These are phyloP conservation scores for Hemileccinum rubropunctum DNA, from an alignment of 768 basidiomycete species.

Conservation along the genomic window DNA sequence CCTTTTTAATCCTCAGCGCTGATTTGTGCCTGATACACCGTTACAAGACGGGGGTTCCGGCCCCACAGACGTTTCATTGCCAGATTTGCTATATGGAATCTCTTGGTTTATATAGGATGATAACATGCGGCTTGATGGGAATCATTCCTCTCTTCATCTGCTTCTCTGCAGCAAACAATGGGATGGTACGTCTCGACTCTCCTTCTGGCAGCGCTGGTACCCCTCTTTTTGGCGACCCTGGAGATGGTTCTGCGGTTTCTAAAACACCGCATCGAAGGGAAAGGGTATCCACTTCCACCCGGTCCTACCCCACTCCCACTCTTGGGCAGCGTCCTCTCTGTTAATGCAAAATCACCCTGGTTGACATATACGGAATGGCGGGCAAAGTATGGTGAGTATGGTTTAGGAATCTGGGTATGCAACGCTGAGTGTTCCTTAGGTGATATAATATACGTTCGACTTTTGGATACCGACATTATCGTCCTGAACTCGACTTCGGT, in stretches of 20 bases:
- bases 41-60: too few species aligned
- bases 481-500: not conserved
- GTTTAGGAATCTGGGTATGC: not conserved
- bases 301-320: slow-evolving; percentile 6
- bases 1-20: too few species aligned
- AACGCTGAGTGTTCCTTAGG: not conserved
- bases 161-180: not conserved
- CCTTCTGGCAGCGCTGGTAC: not conserved
- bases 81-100: too few species aligned
- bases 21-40: too few species aligned
- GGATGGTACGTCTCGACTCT: not conserved
- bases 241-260: not conserved
- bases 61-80: too few species aligned
- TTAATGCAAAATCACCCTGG: not conserved
- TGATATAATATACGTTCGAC: slow-evolving; percentile 1
- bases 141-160: too few species aligned
- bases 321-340: slow-evolving; percentile 1
- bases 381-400: slow-evolving; percentile 1
- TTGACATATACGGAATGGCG: slow-evolving; percentile 9
- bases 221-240: not conserved
- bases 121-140: too few species aligned
- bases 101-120: too few species aligned
- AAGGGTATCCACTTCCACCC: not conserved
- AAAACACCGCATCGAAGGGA: not conserved
- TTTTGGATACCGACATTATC: not conserved